Base-by-base conservation (phyloP, 2,329 filamentous ascomycete genomes). In the Sarocladium kiliense region DNA sequence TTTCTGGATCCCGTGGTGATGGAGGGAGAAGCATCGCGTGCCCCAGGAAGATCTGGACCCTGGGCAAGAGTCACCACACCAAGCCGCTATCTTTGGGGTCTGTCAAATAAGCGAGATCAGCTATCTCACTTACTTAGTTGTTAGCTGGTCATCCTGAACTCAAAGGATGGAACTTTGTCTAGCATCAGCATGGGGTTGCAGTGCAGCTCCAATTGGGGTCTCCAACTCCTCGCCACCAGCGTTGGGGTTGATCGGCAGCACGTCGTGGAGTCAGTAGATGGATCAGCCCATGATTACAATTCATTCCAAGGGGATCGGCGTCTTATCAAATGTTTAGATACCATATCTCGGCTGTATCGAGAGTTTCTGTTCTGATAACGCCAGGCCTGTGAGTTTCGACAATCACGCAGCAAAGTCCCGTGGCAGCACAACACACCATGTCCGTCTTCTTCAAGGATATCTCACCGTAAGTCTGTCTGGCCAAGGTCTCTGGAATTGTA, bases 391-490 rank as follows among this genome's bases (percentile, higher is more conserved):
- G 41, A 45, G 5, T 4, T 45, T 7, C 5, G 11, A 18, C 18
- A 12, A 3, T 21, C 18, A 26, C n/a, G 18, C 41, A 23, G 41
- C 7, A 18, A 5, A 45, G 23, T 19, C 30, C n/a, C 30, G 30
- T 7, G 30, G 25, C 32, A 50, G n/a, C 23, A 25, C 32, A 36
- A 37, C 49, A 41, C 23, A 59, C 16, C 25, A 72, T 72, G 70
- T 72, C 70, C 1, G 69, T 72, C 2, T 71, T 72, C 57, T 72
- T 71, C 61, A 72, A 71, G 18, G 67, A 71, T 11, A 68, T 72
- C 44, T 65, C 65, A 14, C 57, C 61, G 70, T 71, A 60, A 56
- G 68, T 58, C 39, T 32, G 12, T 32, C 30, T 12, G 6, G 30
- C 6, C 30, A n/a, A n/a, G n/a, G n/a, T n/a, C n/a, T n/a, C n/a